Conservation (phyloP, 73 alveolate genomes). For the Paramecium sexaurelia region DNA sequence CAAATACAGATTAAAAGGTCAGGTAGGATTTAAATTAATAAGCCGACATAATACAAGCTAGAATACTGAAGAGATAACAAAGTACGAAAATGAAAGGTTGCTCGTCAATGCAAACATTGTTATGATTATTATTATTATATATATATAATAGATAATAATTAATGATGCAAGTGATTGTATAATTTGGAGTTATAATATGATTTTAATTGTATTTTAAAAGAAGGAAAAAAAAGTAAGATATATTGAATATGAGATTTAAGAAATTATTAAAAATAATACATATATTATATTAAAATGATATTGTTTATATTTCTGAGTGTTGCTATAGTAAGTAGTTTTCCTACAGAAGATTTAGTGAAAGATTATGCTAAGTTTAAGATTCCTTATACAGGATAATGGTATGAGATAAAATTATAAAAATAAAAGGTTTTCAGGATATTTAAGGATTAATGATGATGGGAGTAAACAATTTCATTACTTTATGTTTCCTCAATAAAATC, state of each 20-base stretch:
- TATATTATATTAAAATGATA: not conserved
- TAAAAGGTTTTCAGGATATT: slow-evolving; percentile 34
- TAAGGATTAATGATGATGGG: not conserved
- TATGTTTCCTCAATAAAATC: not conserved
- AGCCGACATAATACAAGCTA: not conserved
- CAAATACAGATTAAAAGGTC: not conserved
- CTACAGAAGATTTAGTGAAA: slow-evolving; percentile 38
- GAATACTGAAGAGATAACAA: slow-evolving; percentile 23
- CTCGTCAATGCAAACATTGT: not conserved
- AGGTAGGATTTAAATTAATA: not conserved
- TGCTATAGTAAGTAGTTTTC: not conserved
- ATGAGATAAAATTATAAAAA: not conserved
- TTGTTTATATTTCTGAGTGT: not conserved
- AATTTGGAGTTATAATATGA: too few species aligned
- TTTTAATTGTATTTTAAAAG: too few species aligned
- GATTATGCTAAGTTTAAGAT: slow-evolving; percentile 5
- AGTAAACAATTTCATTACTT: slow-evolving; percentile 28
- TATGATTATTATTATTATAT: slow-evolving; percentile 15
- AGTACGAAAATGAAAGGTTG: slow-evolving; percentile 7
- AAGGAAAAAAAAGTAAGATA: too few species aligned
- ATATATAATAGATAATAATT: not conserved
- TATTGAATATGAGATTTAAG: too few species aligned
- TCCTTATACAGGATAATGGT: slow-evolving; percentile 41
- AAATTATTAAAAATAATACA: too few species aligned
- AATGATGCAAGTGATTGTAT: too few species aligned